Evolutionary conservation across 1,139 yeast species (phyloP).

Genomic region (Magnusiomyces suaveolens): DNA sequence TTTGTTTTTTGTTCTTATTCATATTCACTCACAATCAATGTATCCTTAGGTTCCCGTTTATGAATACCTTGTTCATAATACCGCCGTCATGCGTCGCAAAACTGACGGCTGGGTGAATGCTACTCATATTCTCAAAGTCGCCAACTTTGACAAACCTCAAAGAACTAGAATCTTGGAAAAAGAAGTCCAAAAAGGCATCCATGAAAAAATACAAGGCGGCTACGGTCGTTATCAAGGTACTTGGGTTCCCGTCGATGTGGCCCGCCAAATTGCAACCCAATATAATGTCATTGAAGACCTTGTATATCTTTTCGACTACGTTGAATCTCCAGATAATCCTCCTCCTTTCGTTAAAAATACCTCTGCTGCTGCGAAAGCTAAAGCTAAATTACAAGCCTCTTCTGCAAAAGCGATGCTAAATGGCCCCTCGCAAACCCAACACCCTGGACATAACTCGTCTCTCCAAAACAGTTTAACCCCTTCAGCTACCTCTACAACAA

Average conservation of each 20-base stretch:
- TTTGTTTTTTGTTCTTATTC: neutral
- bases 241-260: slow-evolving; percentile 69
- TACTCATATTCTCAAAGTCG: slow-evolving; percentile 80
- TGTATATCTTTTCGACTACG: slow-evolving; percentile 51
- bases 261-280: slow-evolving; percentile 49
- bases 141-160: slow-evolving; percentile 76
- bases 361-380: slow-evolving; percentile 15
- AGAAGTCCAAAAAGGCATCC: slow-evolving; percentile 76
- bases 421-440: neutral
- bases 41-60: slow-evolving; percentile 58
- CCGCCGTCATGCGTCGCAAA: slow-evolving; percentile 78
- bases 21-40: neutral
- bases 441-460: neutral
- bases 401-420: neutral
- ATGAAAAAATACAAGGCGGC: slow-evolving; percentile 92
- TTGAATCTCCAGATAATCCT: slow-evolving; percentile 29
- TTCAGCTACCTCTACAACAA: slow-evolving; percentile 3
- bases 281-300: slow-evolving; percentile 63
- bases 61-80: slow-evolving; percentile 70
- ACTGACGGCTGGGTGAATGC: slow-evolving; percentile 83
- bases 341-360: slow-evolving; percentile 32
- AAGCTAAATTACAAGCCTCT: slow-evolving; percentile 1
- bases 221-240: slow-evolving; percentile 94
- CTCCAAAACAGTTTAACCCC: neutral
- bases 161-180: slow-evolving; percentile 77